phyloP scores from a whole-genome alignment of 1,284 basidiomycete genomes.

The Pyrrhoderma noxium region DNA sequence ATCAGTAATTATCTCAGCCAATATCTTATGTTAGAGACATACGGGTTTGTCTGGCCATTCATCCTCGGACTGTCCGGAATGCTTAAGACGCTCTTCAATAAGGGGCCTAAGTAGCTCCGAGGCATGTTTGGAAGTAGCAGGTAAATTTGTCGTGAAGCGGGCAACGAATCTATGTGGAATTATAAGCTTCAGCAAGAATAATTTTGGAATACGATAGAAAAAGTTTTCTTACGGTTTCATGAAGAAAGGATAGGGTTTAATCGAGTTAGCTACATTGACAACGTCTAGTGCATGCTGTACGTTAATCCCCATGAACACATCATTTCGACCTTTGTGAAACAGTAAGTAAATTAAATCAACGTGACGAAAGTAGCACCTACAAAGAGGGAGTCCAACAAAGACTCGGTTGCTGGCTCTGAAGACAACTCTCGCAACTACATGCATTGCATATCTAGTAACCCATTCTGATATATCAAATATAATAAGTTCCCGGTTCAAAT shows the following conservation, averaged over 20 bases:
- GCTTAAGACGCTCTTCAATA: slow-evolving; percentile 30
- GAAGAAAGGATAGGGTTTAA: slow-evolving; percentile 32
- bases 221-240: slow-evolving; percentile 30
- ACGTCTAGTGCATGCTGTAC: slow-evolving; percentile 29
- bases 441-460: slow-evolving; percentile 28
- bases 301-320: slow-evolving; percentile 33
- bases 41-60: slow-evolving; percentile 35
- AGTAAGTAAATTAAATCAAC: too few relatives aligned
- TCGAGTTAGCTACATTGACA: slow-evolving; percentile 21
- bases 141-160: slow-evolving; percentile 4
- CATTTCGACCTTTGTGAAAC: slow-evolving; percentile 37
- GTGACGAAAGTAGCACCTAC: slow-evolving; percentile 27
- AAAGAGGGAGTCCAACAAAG: slow-evolving; percentile 36
- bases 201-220: not conserved
- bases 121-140: slow-evolving; percentile 17
- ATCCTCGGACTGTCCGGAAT: slow-evolving; percentile 28
- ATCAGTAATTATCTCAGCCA: not conserved
- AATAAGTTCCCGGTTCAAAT: slow-evolving; percentile 19
- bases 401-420: slow-evolving; percentile 33
- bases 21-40: slow-evolving; percentile 7
- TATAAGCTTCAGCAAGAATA: not conserved
- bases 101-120: slow-evolving; percentile 29
- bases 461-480: slow-evolving; percentile 34
- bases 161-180: slow-evolving; percentile 3
- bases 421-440: slow-evolving; percentile 33